A percentile compares a stretch with the other conserved stretches of the same genome.
Conservation (phyloP, 2,329 filamentous ascomycete genomes). For the Coleophoma cylindrospora region DNA sequence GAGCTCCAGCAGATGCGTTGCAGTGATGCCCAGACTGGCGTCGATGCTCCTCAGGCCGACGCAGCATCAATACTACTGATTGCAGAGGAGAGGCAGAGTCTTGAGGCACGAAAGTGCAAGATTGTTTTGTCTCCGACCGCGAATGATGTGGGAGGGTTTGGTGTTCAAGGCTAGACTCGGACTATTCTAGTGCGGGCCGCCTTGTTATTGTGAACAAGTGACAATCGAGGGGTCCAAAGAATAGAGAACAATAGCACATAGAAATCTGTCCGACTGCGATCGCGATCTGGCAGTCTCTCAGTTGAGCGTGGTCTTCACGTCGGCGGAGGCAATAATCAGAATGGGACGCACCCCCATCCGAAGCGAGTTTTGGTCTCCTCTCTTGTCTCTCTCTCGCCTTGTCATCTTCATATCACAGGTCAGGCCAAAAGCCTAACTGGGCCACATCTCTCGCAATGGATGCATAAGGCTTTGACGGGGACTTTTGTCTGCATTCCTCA, state of each 20-base stretch:
- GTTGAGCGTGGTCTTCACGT: too few relatives aligned
- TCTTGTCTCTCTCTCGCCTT: too few relatives aligned
- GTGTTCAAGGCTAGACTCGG: slow-evolving; percentile 3
- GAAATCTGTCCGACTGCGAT: neutral
- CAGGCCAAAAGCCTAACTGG: too few relatives aligned
- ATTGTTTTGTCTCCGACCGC: slow-evolving; percentile 1
- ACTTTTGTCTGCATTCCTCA: too few relatives aligned
- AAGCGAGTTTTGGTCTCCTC: too few relatives aligned
- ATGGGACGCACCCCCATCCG: too few relatives aligned
- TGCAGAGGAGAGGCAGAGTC: neutral
- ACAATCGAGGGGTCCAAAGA: neutral
- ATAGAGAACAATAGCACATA: too few relatives aligned
- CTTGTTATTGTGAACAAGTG: neutral
- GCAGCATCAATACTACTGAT: slow-evolving; percentile 1
- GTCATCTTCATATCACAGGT: too few relatives aligned
- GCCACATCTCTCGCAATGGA: too few relatives aligned
- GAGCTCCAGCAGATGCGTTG: neutral
- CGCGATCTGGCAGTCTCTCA: too few relatives aligned
- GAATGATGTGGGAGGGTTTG: slow-evolving; percentile 3
- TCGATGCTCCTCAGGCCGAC: neutral
- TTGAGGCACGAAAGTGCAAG: neutral
- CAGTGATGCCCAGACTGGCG: neutral
- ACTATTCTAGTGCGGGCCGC: slow-evolving; percentile 1
- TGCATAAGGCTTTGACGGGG: too few relatives aligned
- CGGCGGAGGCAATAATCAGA: too few relatives aligned